Evolutionary conservation across 2,329 filamentous ascomycete genomes (phyloP).

Genomic region (Ophiostoma triangulosporum): DNA sequence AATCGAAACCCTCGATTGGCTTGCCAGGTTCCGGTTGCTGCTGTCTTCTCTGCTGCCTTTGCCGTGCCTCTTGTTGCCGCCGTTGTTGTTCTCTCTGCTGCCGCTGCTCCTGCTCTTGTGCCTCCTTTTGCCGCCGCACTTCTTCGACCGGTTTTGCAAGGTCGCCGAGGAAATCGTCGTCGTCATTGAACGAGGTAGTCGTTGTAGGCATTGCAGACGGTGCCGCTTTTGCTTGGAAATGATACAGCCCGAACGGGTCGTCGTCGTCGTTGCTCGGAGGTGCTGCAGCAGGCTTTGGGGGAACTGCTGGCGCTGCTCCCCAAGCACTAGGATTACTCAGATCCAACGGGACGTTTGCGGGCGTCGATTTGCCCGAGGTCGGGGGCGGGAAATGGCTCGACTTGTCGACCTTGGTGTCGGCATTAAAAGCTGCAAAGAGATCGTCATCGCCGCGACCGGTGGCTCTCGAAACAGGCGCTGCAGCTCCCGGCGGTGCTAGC

Average conservation of each 20-base stretch:
- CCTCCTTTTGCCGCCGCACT: constrained; percentile 35
- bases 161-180: constrained; percentile 54
- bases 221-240: constrained; percentile 35
- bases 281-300: constrained; percentile 17
- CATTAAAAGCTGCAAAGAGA: constrained; percentile 54
- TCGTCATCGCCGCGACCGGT: constrained; percentile 37
- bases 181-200: constrained; percentile 28
- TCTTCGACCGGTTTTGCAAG: constrained; percentile 52
- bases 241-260: constrained; percentile 72
- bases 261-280: constrained; percentile 64
- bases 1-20: constrained; percentile 40
- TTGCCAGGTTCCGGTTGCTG: constrained; percentile 38
- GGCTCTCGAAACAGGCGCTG: constrained; percentile 13
- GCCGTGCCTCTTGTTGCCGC: constrained; percentile 17
- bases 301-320: constrained; percentile 17
- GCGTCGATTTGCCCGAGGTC: constrained; percentile 30
- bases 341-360: constrained; percentile 31
- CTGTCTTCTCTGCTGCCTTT: constrained; percentile 12
- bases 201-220: constrained; percentile 16
- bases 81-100: constrained; percentile 14
- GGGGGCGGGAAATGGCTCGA: constrained; percentile 48
- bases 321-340: constrained; percentile 42
- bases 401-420: constrained; percentile 53
- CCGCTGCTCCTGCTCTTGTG: constrained; percentile 16
- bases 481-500: constrained; percentile 17